These are phyloP conservation scores for Entomortierella lignicola DNA, from an alignment of 192 early-diverging fungal genomes.

Conservation along the genomic window DNA sequence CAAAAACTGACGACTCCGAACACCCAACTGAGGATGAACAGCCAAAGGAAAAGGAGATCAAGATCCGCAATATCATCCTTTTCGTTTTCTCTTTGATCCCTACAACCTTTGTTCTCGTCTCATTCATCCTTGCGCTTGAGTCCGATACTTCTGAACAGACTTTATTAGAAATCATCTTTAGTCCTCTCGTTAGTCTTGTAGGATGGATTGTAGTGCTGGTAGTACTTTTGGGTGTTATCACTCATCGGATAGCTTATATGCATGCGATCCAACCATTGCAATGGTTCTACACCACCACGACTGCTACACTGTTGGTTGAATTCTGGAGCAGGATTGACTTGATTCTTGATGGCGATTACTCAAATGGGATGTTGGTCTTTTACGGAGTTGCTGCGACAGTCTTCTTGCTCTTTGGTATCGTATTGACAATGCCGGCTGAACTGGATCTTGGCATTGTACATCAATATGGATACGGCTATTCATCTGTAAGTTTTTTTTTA, in stretches of 20 bases:
- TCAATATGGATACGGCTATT: conserved; percentile 42
- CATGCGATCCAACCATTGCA: conserved; percentile 43
- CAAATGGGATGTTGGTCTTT: conserved; percentile 22
- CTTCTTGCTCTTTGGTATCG: conserved; percentile 16
- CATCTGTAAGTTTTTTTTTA: conserved; percentile 35
- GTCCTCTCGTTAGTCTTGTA: conserved; percentile 12
- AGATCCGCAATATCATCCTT: conserved; percentile 30
- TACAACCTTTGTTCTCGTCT: conserved; percentile 11
- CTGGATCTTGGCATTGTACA: conserved; percentile 53
- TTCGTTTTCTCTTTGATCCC: conserved; percentile 31
- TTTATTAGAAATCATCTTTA: conserved; percentile 17
- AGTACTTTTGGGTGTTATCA: conserved; percentile 17
- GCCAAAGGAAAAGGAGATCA: conserved; percentile 40
- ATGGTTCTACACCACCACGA: conserved; percentile 39
- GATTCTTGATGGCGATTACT: conserved; percentile 18
- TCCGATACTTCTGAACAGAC: conserved; percentile 14
- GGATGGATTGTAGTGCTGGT: conserved; percentile 24
- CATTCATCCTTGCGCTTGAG: conserved; percentile 15
- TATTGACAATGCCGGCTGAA: conserved; percentile 48
- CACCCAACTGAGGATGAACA: conserved; percentile 2
- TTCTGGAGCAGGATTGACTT: conserved; percentile 32
- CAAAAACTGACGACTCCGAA: not conserved
- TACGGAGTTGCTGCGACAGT: not conserved
- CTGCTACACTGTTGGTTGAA: conserved; percentile 10
- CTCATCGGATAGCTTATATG: conserved; percentile 26